phyloP scores from a whole-genome alignment of 2,329 filamentous ascomycete genomes.

The Hymenoscyphus salicellus region DNA sequence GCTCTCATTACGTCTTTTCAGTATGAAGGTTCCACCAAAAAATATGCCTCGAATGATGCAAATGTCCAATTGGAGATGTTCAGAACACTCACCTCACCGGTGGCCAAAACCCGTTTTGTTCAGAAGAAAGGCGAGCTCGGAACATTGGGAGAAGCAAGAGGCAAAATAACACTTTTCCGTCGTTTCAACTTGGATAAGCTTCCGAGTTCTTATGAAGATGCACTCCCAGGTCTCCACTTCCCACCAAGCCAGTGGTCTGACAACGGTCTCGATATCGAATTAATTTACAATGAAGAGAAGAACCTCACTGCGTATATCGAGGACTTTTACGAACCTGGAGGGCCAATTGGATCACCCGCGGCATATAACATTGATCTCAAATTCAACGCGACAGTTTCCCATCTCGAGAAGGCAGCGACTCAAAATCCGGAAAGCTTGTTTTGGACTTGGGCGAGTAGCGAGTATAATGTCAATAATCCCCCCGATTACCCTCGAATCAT shows the following conservation, averaged over 20 bases:
- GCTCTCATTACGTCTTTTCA: constrained; percentile 47
- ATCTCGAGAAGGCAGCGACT: constrained; percentile 41
- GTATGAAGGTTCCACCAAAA: constrained; percentile 42
- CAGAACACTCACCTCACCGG: constrained; percentile 39
- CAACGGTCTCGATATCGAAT: constrained; percentile 40
- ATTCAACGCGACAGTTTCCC: constrained; percentile 41
- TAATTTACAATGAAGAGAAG: constrained; percentile 42
- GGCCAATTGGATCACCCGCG: constrained; percentile 31
- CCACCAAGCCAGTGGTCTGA: constrained; percentile 44
- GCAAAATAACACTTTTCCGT: constrained; percentile 80
- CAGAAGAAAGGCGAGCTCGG: constrained; percentile 39
- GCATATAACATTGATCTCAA: constrained; percentile 44
- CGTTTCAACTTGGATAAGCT: constrained; percentile 64
- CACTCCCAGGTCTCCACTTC: constrained; percentile 48
- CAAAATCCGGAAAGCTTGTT: constrained; percentile 41
- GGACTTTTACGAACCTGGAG: constrained; percentile 46
- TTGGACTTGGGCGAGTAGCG: constrained; percentile 47
- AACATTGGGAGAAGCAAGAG: constrained; percentile 71
- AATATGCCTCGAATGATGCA: constrained; percentile 36
- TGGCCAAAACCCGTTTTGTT: constrained; percentile 41
- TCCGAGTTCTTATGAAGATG: constrained; percentile 35
- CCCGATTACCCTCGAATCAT: constrained; percentile 44
- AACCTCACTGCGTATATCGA: constrained; percentile 46
- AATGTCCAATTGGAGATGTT: constrained; percentile 41
- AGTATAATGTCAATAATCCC: constrained; percentile 40